A percentile compares a stretch with the other conserved stretches of the same genome.
phyloP scores from a whole-genome alignment of 2,329 filamentous ascomycete species.

The Colletotrichum tamarilloi region DNA sequence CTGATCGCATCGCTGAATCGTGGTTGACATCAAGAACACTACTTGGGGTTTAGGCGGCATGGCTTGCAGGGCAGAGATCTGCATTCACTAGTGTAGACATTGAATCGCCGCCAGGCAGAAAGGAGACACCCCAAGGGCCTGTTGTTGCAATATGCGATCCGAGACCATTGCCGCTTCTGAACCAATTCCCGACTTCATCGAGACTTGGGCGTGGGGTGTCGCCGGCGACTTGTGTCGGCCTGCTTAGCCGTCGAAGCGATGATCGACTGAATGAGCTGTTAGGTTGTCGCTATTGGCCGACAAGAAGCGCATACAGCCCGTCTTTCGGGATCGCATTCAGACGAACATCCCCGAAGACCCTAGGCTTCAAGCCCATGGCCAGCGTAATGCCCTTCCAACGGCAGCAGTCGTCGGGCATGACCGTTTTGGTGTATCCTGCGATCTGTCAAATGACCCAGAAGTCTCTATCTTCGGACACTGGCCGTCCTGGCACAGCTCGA shows the following conservation, averaged over 20 bases:
- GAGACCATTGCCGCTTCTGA: background rate
- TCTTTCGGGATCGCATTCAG: constrained; percentile 1
- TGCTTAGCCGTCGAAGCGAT: constrained; percentile 21
- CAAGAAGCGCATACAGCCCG: background rate
- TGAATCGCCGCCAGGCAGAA: constrained; percentile 3
- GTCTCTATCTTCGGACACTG: constrained; percentile 13
- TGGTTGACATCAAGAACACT: constrained; percentile 4
- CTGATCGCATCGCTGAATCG: constrained; percentile 13
- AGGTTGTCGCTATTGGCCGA: background rate
- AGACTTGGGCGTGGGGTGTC: constrained; percentile 11
- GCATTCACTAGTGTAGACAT: constrained; percentile 1
- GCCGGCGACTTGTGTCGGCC: constrained; percentile 2
- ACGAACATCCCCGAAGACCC: background rate
- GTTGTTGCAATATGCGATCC: constrained; percentile 6
- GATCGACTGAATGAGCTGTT: constrained; percentile 10
- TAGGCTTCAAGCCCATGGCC: background rate
- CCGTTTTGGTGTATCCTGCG: background rate
- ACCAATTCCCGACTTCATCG: background rate
- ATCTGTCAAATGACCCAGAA: background rate
- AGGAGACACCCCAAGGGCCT: background rate
- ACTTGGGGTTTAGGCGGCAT: background rate
- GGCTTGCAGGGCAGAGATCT: constrained; percentile 14
- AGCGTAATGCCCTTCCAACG: background rate
- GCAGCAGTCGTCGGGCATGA: background rate
- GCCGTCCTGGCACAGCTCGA: constrained; percentile 6